phyloP scores from a whole-genome alignment of 176 grass and related monocot genomes.

The Hyparrhenia diplandra region DNA sequence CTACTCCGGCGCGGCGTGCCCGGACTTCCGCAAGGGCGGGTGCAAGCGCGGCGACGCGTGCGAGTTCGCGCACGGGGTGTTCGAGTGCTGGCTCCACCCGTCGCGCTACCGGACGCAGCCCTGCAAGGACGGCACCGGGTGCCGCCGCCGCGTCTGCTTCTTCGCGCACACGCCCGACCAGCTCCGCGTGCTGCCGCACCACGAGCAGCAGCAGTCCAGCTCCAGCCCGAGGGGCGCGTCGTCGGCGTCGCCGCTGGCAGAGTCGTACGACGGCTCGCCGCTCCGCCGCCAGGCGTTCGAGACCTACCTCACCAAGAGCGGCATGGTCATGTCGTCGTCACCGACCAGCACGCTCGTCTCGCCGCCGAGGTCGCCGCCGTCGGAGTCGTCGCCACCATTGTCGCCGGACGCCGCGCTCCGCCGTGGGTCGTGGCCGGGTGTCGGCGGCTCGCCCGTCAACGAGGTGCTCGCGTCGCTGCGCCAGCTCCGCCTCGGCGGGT shows the following conservation, averaged over 20 bases:
- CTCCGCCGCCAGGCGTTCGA: constrained; percentile 59
- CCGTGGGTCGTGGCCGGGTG: constrained; percentile 38
- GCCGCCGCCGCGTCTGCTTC: constrained; percentile 87
- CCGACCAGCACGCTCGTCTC: constrained; percentile 80
- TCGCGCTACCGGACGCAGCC: constrained; percentile 80
- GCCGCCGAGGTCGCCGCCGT: constrained; percentile 51
- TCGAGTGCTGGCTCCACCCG: constrained; percentile 95
- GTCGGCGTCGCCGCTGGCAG: constrained; percentile 12
- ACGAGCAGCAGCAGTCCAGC: constrained; percentile 15
- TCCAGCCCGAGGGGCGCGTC: constrained; percentile 22
- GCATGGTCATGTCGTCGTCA: constrained; percentile 40
- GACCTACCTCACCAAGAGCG: constrained; percentile 48
- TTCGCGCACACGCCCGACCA: constrained; percentile 82
- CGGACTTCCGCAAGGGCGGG: constrained; percentile 56
- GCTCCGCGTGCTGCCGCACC: constrained; percentile 49
- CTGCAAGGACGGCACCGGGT: constrained; percentile 71
- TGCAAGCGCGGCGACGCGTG: constrained; percentile 72
- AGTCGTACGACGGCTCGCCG: constrained; percentile 87
- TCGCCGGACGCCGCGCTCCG: constrained; percentile 42
- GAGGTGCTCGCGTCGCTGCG: constrained; percentile 55
- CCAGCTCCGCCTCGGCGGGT: constrained; percentile 53
- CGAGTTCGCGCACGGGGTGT: constrained; percentile 71
- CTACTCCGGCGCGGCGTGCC: constrained; percentile 70
- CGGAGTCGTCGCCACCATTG: constrained; percentile 75
- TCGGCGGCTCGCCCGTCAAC: constrained; percentile 45